Percentiles rank a stretch among this genome's conserved stretches.
Evolutionary conservation across 805 yeast genomes (phyloP).

Genomic region (Cyberlindnera xylosilytica): DNA sequence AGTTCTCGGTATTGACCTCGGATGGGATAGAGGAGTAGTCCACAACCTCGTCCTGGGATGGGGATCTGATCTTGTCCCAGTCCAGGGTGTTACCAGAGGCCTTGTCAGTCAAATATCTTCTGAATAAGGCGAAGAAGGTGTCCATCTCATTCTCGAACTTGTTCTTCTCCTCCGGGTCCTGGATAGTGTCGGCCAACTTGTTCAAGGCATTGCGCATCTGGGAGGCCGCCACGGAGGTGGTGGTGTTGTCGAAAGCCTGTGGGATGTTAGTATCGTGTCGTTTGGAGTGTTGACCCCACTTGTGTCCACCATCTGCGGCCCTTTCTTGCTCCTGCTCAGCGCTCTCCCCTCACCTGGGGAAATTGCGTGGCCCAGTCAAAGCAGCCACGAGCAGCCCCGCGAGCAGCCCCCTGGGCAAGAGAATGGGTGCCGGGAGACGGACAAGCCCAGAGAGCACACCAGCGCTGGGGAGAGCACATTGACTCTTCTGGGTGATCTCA

Average conservation of each 20-base stretch:
- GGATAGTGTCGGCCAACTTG: conserved; percentile 79
- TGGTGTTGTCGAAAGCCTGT: conserved; percentile 89
- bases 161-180: conserved; percentile 42
- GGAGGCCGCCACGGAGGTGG: conserved; percentile 92
- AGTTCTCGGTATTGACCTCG: conserved; percentile 34
- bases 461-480: too few species aligned
- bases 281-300: too few species aligned
- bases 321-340: too few species aligned
- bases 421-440: too few species aligned
- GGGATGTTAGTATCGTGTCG: neutral
- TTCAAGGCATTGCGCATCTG: conserved; percentile 97
- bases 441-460: too few species aligned
- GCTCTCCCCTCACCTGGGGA: neutral
- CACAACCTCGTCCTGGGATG: conserved; percentile 84
- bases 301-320: too few species aligned
- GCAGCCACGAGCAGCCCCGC: too few species aligned
- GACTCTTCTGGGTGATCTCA: too few species aligned
- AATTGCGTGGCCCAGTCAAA: too few species aligned
- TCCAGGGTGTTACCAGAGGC: conserved; percentile 81
- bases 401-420: too few species aligned
- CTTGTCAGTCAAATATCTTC: conserved; percentile 87
- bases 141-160: conserved; percentile 91
- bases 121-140: conserved; percentile 86
- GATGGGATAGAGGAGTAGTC: conserved; percentile 55
- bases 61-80: conserved; percentile 96